Conservation (phyloP, 176 grass and related monocot genomes). For the Urochloa ruziziensis region DNA sequence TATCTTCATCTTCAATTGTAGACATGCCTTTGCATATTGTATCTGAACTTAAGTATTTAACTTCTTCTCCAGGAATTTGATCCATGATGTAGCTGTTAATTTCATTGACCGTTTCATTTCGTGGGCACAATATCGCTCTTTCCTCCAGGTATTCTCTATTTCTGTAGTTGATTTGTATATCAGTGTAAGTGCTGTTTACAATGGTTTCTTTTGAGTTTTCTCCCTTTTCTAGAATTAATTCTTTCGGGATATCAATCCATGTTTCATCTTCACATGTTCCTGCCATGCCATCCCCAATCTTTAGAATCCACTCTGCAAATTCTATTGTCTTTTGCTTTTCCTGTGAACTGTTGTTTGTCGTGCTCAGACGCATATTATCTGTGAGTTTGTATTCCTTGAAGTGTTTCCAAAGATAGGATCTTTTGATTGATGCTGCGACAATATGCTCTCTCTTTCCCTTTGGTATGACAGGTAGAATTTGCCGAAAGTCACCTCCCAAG, state of each 20-base stretch:
- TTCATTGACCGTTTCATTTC: background rate
- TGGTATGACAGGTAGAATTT: background rate
- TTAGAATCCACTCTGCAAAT: slow-evolving; percentile 11
- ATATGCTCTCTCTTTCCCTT: background rate
- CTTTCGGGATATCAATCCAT: background rate
- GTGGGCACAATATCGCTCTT: background rate
- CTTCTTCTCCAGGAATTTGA: background rate
- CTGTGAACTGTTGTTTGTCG: background rate
- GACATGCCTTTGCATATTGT: background rate
- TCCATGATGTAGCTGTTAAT: slow-evolving; percentile 1
- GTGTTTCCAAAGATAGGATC: slow-evolving; percentile 15
- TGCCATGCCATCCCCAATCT: background rate
- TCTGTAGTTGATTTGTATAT: background rate
- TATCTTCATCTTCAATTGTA: background rate
- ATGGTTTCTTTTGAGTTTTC: background rate
- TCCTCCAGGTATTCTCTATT: background rate
- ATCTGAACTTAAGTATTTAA: background rate
- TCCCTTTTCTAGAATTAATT: background rate
- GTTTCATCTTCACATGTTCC: background rate
- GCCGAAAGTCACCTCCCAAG: background rate
- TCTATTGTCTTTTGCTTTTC: background rate
- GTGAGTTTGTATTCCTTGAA: background rate
- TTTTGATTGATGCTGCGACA: background rate
- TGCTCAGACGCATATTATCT: background rate
- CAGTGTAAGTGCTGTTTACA: background rate